Evolutionary conservation across 768 basidiomycete species (phyloP), one percentile per base, ranked within the genome.

Genomic region (Kwoniella sp.): DNA sequence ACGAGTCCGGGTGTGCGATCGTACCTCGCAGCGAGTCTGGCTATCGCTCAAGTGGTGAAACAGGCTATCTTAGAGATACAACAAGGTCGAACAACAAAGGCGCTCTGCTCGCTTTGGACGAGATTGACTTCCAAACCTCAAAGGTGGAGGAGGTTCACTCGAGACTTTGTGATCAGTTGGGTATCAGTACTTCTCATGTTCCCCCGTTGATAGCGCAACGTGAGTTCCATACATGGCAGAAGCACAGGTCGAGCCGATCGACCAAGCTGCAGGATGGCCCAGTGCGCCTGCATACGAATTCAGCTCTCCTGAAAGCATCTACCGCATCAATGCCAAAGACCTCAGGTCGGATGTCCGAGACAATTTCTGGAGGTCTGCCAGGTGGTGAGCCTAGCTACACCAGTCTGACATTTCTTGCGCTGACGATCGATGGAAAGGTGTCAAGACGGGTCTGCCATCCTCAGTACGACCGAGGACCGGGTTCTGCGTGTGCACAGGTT

Each of bases 381-480:
- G 80, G 74, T 84, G 84, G 84, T 83, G 56, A 20, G 67, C 57
- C n/a, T 2, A n/a, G 4, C 7, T 45, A 10, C 17, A 22, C 40
- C 34, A 6, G 2, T 5, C 17, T 36, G 10, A 19, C 47, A 53
- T 40, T 3, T 9, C 23, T 15, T 26, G 17, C 3, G 26, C 11
- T 15, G 27, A 3, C 17, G 15, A 37, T 20, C 44, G 32, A 57
- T 37, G 17, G 11, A 47, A 7, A 91, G 88, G 84, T 86, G 81
- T 59, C 79, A 82, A 11, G 88, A 91, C 62, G 88, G 87, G 0
- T 82, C 84, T 2, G 78, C 77, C 12, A 73, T 84, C 0, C 78
- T 93, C 10, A 77, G 81, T 0, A 82, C 85, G 31, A 84, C 83
- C 59, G 89, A 93, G 70, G 82, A 88, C 59, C 75, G 84, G 20